These are phyloP conservation scores for Saturnispora saitoi DNA, from an alignment of 805 yeast genomes.

Conservation along the genomic window DNA sequence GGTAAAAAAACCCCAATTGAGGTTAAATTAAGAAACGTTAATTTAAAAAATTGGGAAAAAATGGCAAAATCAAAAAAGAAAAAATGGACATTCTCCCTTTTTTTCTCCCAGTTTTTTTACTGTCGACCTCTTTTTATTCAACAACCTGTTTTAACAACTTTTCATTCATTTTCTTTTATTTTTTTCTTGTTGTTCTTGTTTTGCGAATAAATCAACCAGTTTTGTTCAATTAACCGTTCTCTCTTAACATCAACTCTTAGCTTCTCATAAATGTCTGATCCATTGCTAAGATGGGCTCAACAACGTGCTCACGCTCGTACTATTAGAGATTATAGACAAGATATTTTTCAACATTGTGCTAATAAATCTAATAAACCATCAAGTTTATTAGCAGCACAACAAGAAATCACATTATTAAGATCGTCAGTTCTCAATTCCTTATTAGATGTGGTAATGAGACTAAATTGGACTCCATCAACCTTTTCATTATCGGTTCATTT, in stretches of 20 bases:
- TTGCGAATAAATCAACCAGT: slow-evolving; percentile 11
- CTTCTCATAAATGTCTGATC: background rate
- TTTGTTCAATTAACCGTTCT: too few relatives aligned
- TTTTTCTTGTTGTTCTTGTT: slow-evolving; percentile 5
- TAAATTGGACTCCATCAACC: slow-evolving; percentile 27
- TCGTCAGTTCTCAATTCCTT: slow-evolving; percentile 25
- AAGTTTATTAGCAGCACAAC: slow-evolving; percentile 14
- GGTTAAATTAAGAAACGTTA: too few relatives aligned
- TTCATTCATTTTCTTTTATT: background rate
- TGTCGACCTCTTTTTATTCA: background rate
- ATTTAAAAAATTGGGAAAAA: too few relatives aligned
- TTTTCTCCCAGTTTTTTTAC: background rate
- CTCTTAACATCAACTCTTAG: too few relatives aligned
- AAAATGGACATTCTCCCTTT: background rate
- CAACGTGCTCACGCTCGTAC: slow-evolving; percentile 22
- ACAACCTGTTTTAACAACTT: background rate
- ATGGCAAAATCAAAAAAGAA: too few relatives aligned
- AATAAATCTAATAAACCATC: slow-evolving; percentile 19
- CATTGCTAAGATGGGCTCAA: slow-evolving; percentile 17
- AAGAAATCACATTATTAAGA: slow-evolving; percentile 13
- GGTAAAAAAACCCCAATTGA: too few relatives aligned
- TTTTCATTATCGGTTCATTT: slow-evolving; percentile 31
- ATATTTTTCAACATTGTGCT: slow-evolving; percentile 26
- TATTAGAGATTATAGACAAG: slow-evolving; percentile 23
- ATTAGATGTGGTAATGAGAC: slow-evolving; percentile 24